Base-by-base conservation (phyloP, 73 alveolate species). In the Breviolum minutum region DNA sequence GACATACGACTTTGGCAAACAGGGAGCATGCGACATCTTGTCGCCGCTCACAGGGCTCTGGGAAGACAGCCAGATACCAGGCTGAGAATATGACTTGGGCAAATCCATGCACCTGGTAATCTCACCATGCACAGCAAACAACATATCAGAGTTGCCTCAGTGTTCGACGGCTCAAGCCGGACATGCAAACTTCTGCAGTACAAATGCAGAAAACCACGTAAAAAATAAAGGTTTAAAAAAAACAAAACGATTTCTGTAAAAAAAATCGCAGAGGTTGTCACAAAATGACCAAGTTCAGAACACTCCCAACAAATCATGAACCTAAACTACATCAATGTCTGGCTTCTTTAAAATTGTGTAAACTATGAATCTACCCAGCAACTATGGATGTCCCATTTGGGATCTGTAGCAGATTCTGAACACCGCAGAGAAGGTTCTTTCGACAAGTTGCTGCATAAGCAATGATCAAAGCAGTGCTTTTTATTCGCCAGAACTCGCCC, bases 101-200 rank as follows among this genome's bases (percentile, higher is more conserved):
- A 83, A 61, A 83, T 60, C 92, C 92, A 83, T 19, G 92, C 92
- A 24, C 92, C 92, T 7, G 92, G 92, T 10, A 83, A 74, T 61
- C 92, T 60, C 61, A 83, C 92, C 92, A 83, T 83, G 92, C 92
- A 83, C 76, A 83, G 48, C 76, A 60, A 6, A 71, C 92, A 83
- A 48, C 76, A 83, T 0, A 26, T 5, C 40, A 83, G 73, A 62
- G 92, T 83, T 54, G 92, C 92, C 92, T 83, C 61, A 26, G 76
- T 8, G 24, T 6, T 27, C 63, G 19, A 20, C 12, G 19, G 81
- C 32, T 71, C 32, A 48, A 8, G 26, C 81, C 26, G 81, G 30
- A 71, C 81, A 12, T 20, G 4, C 26, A 20, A 12, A 8, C 10
- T 71, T 30, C 0, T 20, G 30, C 26, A 71, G 81, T 30, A 71